Percentiles rank a stretch among this genome's conserved stretches.
phyloP scores from a whole-genome alignment of 306 rosid genomes.

The Lathyrus oleraceus region DNA sequence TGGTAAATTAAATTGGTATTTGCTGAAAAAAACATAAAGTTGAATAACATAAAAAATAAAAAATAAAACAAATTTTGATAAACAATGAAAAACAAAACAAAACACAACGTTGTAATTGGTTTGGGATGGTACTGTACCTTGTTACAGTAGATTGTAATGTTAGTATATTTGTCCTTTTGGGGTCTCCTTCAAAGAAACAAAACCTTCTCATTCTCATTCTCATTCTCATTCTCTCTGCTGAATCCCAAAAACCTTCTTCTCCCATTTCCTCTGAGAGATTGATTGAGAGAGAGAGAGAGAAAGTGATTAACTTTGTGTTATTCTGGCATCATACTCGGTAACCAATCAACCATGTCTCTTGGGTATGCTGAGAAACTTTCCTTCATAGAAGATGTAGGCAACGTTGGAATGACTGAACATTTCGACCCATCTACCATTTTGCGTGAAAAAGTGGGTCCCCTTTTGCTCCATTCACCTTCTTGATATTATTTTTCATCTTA shows the following conservation, averaged over 20 bases:
- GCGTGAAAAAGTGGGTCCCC: constrained; percentile 63
- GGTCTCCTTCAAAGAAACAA: constrained; percentile 48
- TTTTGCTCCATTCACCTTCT: constrained; percentile 32
- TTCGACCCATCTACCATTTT: constrained; percentile 76
- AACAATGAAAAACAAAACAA: too few relatives aligned
- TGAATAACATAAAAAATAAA: not conserved
- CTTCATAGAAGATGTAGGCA: constrained; percentile 91
- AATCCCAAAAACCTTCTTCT: constrained; percentile 30
- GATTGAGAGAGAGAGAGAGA: constrained; percentile 29
- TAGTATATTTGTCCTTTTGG: constrained; percentile 24
- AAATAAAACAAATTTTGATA: too few relatives aligned
- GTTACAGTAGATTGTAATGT: too few relatives aligned
- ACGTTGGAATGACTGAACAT: constrained; percentile 88
- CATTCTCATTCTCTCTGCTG: constrained; percentile 10
- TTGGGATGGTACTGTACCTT: too few relatives aligned
- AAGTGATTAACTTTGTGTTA: constrained; percentile 33
- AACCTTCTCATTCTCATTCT: constrained; percentile 11
- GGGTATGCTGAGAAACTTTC: constrained; percentile 99
- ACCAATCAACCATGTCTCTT: constrained; percentile 70
- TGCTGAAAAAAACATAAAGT: too few relatives aligned
- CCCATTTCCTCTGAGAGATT: constrained; percentile 32
- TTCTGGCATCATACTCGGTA: constrained; percentile 10
- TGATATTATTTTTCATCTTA: constrained; percentile 5
- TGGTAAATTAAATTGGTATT: too few relatives aligned
- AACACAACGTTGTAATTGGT: too few relatives aligned